Evolutionary conservation across 805 yeast species (phyloP).

Genomic region (Zygosaccharomyces rouxii): DNA sequence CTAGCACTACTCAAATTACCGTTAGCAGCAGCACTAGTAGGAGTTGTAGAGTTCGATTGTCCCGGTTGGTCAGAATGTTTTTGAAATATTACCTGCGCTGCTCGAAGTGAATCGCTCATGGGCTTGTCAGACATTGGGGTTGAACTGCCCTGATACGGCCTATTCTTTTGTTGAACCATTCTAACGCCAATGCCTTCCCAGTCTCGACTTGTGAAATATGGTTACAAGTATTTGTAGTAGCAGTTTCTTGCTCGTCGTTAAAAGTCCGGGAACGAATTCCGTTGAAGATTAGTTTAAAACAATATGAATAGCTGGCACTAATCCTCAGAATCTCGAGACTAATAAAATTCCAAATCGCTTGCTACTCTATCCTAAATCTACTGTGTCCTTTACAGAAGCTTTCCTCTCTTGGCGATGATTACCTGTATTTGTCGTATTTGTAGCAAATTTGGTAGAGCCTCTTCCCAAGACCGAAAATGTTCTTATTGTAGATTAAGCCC

Average conservation of each 20-base stretch:
- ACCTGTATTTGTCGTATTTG: no score
- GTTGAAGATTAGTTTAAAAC: not conserved
- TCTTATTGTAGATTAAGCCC: no score
- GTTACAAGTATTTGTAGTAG: not conserved
- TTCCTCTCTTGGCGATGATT: no score
- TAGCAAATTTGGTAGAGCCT: no score
- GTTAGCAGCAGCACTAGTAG: not conserved
- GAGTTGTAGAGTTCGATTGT: not conserved
- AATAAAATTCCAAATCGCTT: not conserved
- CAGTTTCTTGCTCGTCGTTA: not conserved
- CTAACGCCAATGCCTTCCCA: not conserved
- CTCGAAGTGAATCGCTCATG: conserved; percentile 26
- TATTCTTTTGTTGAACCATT: conserved; percentile 11
- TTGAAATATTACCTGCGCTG: conserved; percentile 32
- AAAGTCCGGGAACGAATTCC: not conserved
- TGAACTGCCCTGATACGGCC: conserved; percentile 9
- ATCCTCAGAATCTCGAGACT: not conserved
- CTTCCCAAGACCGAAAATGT: no score
- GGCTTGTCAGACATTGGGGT: conserved; percentile 16
- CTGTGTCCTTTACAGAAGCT: not conserved
- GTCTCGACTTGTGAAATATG: not conserved
- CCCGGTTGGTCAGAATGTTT: conserved; percentile 17
- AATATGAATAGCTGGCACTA: not conserved
- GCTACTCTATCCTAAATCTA: not conserved
- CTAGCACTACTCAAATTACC: not conserved